phyloP scores from a whole-genome alignment of 2,329 filamentous ascomycete genomes.

The Fonsecaea erecta region DNA sequence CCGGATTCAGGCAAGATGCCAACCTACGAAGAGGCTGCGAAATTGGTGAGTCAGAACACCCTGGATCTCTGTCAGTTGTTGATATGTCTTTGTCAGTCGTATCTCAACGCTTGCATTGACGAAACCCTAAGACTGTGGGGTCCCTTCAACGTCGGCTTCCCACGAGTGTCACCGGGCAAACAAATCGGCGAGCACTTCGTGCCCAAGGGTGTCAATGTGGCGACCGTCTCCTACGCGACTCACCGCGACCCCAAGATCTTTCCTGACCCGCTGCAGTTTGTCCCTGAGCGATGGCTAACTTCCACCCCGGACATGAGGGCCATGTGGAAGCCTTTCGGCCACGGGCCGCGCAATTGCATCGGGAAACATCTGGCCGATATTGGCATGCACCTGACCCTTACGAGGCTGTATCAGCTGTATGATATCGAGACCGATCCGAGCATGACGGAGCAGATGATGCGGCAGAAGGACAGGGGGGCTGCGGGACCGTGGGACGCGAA shows the following conservation, averaged over 20 bases:
- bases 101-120: conserved; percentile 61
- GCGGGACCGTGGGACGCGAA: conserved; percentile 10
- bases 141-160: conserved; percentile 61
- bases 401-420: conserved; percentile 14
- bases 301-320: conserved; percentile 48
- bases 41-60: conserved; percentile 12
- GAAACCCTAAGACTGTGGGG: conserved; percentile 63
- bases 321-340: conserved; percentile 45
- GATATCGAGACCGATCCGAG: conserved; percentile 16
- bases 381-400: conserved; percentile 11
- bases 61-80: too few species aligned
- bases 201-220: conserved; percentile 41
- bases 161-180: conserved; percentile 55
- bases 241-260: conserved; percentile 43
- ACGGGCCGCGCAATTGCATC: conserved; percentile 46
- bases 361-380: conserved; percentile 38
- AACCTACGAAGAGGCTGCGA: conserved; percentile 9
- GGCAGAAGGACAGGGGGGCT: conserved; percentile 14
- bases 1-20: conserved; percentile 43
- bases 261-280: conserved; percentile 40
- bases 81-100: conserved; percentile 39
- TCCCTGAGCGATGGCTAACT: conserved; percentile 44
- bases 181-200: conserved; percentile 42
- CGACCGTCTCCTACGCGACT: conserved; percentile 41
- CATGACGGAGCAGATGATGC: conserved; percentile 15